Base-by-base conservation (phyloP, 306 rosid genomes). In the Inga laurina region DNA sequence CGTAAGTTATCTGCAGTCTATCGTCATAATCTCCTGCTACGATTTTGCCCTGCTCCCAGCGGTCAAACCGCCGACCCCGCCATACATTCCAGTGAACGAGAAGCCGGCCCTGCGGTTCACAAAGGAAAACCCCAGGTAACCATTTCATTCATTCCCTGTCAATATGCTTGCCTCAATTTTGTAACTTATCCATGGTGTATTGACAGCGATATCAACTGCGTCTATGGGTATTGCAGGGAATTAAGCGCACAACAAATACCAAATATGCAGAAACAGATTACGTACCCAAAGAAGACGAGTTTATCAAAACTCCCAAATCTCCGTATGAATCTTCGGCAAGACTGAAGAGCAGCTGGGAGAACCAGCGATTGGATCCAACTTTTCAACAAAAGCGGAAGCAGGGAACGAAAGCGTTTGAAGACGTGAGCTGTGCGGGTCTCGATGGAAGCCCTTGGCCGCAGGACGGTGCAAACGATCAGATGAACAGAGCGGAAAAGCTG, bases 391-490 rank as follows among this genome's bases (percentile, higher is more conserved):
- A 87, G 84, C 83, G 93, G 22, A 49, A 81, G 19, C 72, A 84
- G 3, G 35, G 72, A 0, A 37, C 83, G 1, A n/a, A 22, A 16
- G 49, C 72, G 10, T n/a, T 84, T 7, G 91, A 87, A 72, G 86
- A 87, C 16, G 86, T 82, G 74, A 85, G 87, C 77, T 93, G 98
- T 75, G 86, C 76, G 13, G 98, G 93, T 70, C 10, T 91, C 0
- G 94, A 91, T 64, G 98, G 94, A 48, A 68, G 73, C 4, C 98
- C 97, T 4, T 83, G 85, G 91, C 88, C 92, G 15, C 8, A 76
- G 46, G 76, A 78, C 54, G 7, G 34, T 3, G 34, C 6, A 22
- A 22, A 59, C 15, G 41, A 64, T 64, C 5, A 15, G 71, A 77
- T 21, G 0, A 77, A 49, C 7, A 62, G 52, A 22, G 48, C 80